Evolutionary conservation across 768 basidiomycete genomes (phyloP), one percentile per base, ranked within the genome.

Genomic region (Astraeus odoratus): DNA sequence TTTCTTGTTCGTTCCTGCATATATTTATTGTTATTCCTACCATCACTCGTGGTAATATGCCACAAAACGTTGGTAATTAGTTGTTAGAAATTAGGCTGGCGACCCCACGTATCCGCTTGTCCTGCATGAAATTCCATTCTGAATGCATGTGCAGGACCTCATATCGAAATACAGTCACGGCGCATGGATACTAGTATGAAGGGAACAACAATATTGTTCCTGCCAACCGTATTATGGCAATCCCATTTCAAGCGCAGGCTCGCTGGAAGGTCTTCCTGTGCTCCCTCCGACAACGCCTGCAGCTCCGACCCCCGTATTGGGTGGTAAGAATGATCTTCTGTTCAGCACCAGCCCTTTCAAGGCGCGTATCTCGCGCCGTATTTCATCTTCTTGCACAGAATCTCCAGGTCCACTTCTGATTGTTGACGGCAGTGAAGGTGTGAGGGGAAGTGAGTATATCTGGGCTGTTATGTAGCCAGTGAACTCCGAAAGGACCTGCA

Each of bases 401-500:
- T 49, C 51, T 44, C 50, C 50, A 3, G 52, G 15, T 2, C 56
- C 64, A 35, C 46, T 47, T 16, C 27, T 20, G 27, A 52, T 25
- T 0, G 51, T 49, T 3, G 52, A 39, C 22, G 27, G 12, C 6
- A 27, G 39, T 10, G 16, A 10, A 8, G 25, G 20, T 7, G 29
- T 6, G 12, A 50, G 27, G 22, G 44, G 51, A 3, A 64, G 46
- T 15, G 64, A 57, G 55, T 87, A 89, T 2, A 83, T 76, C 52
- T 87, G 83, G 8, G 83, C 74, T 46, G 83, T 81, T 56, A 90
- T 75, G 60, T 86, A 87, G 5, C 87, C 86, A 0, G 86, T 89
- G 49, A 90, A 74, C 53, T 86, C 81, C 2, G 81, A 73, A 30
- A 88, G 70, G 0, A 76, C 59, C 57, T 87, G 76, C 6, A 88